A percentile compares a stretch with the other conserved stretches of the same genome.
These are phyloP conservation scores for Cladosporium sp. DNA, from an alignment of 2,329 filamentous ascomycete species.

Conservation along the genomic window DNA sequence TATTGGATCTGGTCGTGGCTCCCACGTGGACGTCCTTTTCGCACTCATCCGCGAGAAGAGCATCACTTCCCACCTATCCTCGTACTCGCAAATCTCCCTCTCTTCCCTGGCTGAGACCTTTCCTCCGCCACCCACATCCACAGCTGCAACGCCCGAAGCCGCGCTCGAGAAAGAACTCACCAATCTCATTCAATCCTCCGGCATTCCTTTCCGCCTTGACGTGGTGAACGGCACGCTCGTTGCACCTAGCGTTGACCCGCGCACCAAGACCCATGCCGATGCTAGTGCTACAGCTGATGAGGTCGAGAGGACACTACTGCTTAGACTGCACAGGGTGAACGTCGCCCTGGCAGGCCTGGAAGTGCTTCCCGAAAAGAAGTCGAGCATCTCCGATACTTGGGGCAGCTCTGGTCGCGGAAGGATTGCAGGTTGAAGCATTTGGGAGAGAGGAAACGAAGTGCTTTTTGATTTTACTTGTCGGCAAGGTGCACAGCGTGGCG, in stretches of 20 bases:
- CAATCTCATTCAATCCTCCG: slow-evolving; percentile 67
- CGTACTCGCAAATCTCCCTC: slow-evolving; percentile 82
- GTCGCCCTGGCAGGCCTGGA: slow-evolving; percentile 72
- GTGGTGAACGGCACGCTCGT: slow-evolving; percentile 75
- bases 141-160: slow-evolving; percentile 12
- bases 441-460: too few species aligned
- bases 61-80: slow-evolving; percentile 86
- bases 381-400: not conserved
- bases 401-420: not conserved
- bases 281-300: slow-evolving; percentile 63
- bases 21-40: slow-evolving; percentile 66
- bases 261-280: slow-evolving; percentile 64
- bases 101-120: slow-evolving; percentile 75
- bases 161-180: slow-evolving; percentile 68
- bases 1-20: slow-evolving; percentile 1
- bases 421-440: not conserved
- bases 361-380: slow-evolving; percentile 17
- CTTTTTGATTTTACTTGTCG: not conserved
- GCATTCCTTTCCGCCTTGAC: slow-evolving; percentile 76
- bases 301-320: slow-evolving; percentile 69
- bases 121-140: slow-evolving; percentile 45
- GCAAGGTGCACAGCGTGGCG: not conserved
- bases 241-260: slow-evolving; percentile 61
- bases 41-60: slow-evolving; percentile 77
- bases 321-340: slow-evolving; percentile 73